Percentiles rank a stretch among this genome's conserved stretches.
These are phyloP conservation scores for Teratosphaeria gauchensis DNA, from an alignment of 2,329 filamentous ascomycete species.

Conservation along the genomic window DNA sequence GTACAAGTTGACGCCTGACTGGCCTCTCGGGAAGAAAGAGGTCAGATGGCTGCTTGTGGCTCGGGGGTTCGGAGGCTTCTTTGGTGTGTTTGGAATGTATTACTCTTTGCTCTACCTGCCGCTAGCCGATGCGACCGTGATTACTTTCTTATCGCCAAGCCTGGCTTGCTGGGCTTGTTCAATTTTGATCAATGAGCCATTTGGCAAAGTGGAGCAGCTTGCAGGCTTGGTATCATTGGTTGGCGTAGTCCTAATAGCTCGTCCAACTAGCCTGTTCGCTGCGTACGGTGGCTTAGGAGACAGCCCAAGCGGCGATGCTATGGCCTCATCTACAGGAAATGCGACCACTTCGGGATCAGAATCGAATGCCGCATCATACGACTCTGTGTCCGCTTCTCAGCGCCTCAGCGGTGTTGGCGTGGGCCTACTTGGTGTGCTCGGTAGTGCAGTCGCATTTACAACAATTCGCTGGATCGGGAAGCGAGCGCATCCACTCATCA, in stretches of 20 bases:
- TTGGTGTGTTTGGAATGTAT: constrained; percentile 71
- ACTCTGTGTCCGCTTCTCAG: constrained; percentile 49
- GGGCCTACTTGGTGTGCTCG: constrained; percentile 67
- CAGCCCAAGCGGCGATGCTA: constrained; percentile 17
- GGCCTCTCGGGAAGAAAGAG: constrained; percentile 58
- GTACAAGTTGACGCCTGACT: constrained; percentile 55
- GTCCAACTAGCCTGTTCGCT: constrained; percentile 51
- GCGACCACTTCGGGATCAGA: constrained; percentile 16
- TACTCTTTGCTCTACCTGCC: constrained; percentile 69
- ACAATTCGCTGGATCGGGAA: constrained; percentile 71
- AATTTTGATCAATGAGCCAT: constrained; percentile 64
- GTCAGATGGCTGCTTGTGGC: constrained; percentile 59
- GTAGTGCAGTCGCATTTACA: constrained; percentile 63
- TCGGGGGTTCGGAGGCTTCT: constrained; percentile 62
- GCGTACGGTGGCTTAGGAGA: constrained; percentile 18
- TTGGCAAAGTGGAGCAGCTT: constrained; percentile 66
- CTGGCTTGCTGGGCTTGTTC: constrained; percentile 74
- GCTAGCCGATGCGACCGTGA: constrained; percentile 77
- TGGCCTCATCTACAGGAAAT: constrained; percentile 16
- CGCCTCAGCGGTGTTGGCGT: constrained; percentile 60
- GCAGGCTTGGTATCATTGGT: constrained; percentile 64
- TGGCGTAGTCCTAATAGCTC: constrained; percentile 76
- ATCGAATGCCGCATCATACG: constrained; percentile 27
- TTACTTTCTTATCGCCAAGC: constrained; percentile 76
- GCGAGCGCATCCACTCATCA: constrained; percentile 71